Percentiles rank a stretch among this genome's conserved stretches.
These are phyloP conservation scores for Aspergillus nanangensis DNA, from an alignment of 495 filamentous ascomycete genomes.

Conservation along the genomic window DNA sequence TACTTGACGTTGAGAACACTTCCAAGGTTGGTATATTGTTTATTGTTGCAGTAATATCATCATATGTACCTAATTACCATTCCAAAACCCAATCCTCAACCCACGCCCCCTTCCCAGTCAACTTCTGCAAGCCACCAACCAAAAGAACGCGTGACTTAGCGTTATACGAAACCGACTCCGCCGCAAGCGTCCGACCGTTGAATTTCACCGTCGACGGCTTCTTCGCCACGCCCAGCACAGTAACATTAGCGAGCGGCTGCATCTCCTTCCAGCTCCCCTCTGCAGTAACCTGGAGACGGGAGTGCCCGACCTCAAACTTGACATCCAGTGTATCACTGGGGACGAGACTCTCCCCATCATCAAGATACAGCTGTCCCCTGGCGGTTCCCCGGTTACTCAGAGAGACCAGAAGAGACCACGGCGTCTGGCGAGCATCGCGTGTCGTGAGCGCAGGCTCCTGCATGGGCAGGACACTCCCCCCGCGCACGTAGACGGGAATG, in stretches of 20 bases:
- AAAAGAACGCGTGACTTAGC: constrained; percentile 39
- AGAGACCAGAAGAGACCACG: constrained; percentile 67
- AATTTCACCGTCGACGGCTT: constrained; percentile 42
- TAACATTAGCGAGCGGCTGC: constrained; percentile 62
- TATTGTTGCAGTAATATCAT: too few relatives aligned
- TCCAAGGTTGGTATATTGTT: too few relatives aligned
- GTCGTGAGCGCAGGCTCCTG: constrained; percentile 73
- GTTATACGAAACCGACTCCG: constrained; percentile 45
- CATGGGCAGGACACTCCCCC: constrained; percentile 63
- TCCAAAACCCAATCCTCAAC: constrained; percentile 50
- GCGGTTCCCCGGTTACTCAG: constrained; percentile 55
- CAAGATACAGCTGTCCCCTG: constrained; percentile 66
- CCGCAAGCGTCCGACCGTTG: constrained; percentile 41
- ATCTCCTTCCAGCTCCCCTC: constrained; percentile 54
- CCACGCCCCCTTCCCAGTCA: constrained; percentile 54
- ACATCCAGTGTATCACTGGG: constrained; percentile 56
- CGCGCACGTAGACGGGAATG: constrained; percentile 73
- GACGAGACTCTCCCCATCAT: constrained; percentile 73
- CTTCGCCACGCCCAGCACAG: constrained; percentile 56
- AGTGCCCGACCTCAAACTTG: constrained; percentile 47
- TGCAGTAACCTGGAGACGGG: constrained; percentile 40
- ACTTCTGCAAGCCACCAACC: constrained; percentile 44
- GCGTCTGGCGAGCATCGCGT: constrained; percentile 55
- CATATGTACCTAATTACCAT: too few relatives aligned
- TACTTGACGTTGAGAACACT: too few relatives aligned